Base-by-base conservation (phyloP, 176 grass and related monocot species). In the Rhynchospora breviuscula region DNA sequence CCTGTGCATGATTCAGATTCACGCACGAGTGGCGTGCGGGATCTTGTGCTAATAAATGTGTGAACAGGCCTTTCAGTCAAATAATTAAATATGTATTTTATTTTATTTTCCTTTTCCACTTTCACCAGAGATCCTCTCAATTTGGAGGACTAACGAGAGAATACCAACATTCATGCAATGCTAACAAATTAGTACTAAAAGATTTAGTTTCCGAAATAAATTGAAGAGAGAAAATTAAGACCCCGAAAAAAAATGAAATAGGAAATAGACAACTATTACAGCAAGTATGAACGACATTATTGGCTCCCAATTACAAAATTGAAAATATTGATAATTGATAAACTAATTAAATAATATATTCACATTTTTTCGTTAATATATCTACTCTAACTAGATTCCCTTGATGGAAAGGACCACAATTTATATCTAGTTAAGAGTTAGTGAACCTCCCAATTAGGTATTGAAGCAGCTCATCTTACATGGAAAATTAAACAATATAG, bases 391-490 rank as follows among this genome's bases (percentile, higher is more conserved):
- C 14, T 77, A 56, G 49, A 77, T 77, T 56, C 47, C 35, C 22
- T 57, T 57, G 21, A 77, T 49, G 2, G 48, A 53, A 26, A 29
- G 80, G 22, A 67, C 80, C 62, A 82, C 80, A 82, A 67, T 51
- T 2, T 15, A 53, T 67, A 18, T 67, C 19, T 68, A 35, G 62
- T 82, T 82, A 81, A 21, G 54, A 81, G 54, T 63, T 23, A 61
- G 54, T 66, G 11, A 23, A 67, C 43, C 59, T 82, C 45, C 48
- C 9, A 67, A 31, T 82, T 82, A 82, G 60, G 43, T 82, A n/a
- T 14, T 6, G 12, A 29, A 12, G 80, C 80, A 82, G 80, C 80
- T 68, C 62, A 82, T 82, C 80, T 67, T 82, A 56, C 62, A 52
- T 68, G 62, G 12, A 82, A 54, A 82, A 68, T 51, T 82, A 65